These are phyloP conservation scores for Chenopodium quinoa DNA, from an alignment of 148 eudicot genomes.

Conservation along the genomic window DNA sequence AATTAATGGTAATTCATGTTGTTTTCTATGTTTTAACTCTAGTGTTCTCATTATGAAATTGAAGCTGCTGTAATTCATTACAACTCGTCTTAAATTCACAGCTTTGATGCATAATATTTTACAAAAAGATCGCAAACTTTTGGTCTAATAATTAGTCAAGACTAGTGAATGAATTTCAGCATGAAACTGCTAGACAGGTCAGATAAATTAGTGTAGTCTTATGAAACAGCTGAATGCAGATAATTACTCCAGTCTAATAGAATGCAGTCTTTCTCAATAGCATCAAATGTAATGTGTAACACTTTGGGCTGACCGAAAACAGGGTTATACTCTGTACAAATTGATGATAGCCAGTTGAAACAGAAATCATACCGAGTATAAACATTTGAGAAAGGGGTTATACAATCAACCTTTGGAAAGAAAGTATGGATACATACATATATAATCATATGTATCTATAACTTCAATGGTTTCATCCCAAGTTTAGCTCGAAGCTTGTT, in stretches of 20 bases:
- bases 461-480: constrained; percentile 70
- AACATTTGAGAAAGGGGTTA: not conserved
- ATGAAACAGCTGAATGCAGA: not conserved
- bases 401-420: not conserved
- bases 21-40: not conserved
- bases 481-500: constrained; percentile 67
- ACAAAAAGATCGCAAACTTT: not conserved
- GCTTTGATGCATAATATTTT: not conserved
- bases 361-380: not conserved
- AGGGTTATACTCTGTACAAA: not conserved
- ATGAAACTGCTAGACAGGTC: not conserved
- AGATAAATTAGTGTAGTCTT: not conserved
- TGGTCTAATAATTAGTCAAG: not conserved
- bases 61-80: not conserved
- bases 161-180: not conserved
- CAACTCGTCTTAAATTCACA: not conserved
- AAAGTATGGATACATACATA: not conserved
- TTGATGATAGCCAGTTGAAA: not conserved
- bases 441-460: constrained; percentile 20
- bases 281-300: not conserved
- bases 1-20: not conserved
- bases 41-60: not conserved
- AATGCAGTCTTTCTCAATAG: not conserved
- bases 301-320: not conserved
- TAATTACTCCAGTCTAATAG: not conserved